These are phyloP conservation scores for Phialocephala subalpina DNA, from an alignment of 2,329 filamentous ascomycete species.

Conservation along the genomic window DNA sequence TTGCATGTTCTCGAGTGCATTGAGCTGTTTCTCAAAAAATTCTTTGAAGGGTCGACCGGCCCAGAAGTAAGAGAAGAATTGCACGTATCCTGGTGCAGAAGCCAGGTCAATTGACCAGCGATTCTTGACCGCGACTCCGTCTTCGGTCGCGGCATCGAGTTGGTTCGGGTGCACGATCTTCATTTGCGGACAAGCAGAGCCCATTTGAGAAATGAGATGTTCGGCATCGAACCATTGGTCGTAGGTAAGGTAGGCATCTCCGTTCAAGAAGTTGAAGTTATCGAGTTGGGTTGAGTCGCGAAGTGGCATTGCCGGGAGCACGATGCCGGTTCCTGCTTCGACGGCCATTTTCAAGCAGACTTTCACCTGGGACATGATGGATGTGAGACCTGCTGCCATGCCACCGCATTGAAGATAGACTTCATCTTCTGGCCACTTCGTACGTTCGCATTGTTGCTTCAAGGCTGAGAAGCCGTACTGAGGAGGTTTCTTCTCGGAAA, in stretches of 20 bases:
- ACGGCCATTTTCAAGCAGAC: constrained; percentile 48
- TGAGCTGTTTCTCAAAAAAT: constrained; percentile 40
- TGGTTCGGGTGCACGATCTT: constrained; percentile 42
- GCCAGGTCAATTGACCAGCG: constrained; percentile 36
- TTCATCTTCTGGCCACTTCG: constrained; percentile 40
- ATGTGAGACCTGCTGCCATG: constrained; percentile 45
- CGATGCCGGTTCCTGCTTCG: constrained; percentile 42
- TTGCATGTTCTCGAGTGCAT: constrained; percentile 22
- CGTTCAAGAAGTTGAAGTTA: constrained; percentile 45
- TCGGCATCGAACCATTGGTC: constrained; percentile 47
- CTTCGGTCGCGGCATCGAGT: constrained; percentile 27
- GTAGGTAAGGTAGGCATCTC: constrained; percentile 43
- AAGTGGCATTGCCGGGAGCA: constrained; percentile 46
- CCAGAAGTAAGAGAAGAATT: constrained; percentile 45
- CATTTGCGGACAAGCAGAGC: constrained; percentile 44
- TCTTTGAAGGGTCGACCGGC: constrained; percentile 40
- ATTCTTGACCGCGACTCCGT: constrained; percentile 31
- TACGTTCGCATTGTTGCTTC: constrained; percentile 37
- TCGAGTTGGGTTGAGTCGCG: constrained; percentile 42
- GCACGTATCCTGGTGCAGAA: constrained; percentile 37
- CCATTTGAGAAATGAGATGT: constrained; percentile 40
- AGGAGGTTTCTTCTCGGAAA: constrained; percentile 33
- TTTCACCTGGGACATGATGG: constrained; percentile 47
- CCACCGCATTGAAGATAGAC: constrained; percentile 45
- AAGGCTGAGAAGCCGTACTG: constrained; percentile 40